Conservation (phyloP, 2,329 filamentous ascomycete species). For the Aspergillus sp. region DNA sequence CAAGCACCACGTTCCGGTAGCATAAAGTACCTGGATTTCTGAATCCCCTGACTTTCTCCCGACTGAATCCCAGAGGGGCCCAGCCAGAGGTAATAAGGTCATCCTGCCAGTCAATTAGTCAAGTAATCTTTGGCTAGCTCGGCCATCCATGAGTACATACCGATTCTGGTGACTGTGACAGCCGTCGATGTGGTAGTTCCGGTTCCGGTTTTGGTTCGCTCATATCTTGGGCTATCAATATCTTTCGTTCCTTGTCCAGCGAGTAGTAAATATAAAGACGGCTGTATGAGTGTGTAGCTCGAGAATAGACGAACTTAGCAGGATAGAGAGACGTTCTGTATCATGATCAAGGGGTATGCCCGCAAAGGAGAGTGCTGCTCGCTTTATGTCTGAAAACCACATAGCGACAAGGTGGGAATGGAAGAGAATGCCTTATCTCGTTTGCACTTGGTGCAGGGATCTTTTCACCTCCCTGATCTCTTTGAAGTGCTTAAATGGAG, state of each 20-base stretch:
- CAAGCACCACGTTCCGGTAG: conserved; percentile 31
- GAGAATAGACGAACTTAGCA: not conserved
- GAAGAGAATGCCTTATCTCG: not conserved
- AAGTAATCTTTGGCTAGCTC: not conserved
- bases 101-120: not conserved
- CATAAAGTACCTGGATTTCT: conserved; percentile 17
- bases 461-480: not conserved
- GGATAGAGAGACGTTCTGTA: not conserved
- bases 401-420: not conserved
- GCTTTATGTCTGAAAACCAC: not conserved
- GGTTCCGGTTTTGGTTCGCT: not conserved
- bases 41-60: conserved; percentile 11
- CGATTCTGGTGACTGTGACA: no score
- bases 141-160: not conserved
- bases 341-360: not conserved
- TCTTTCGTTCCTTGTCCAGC: not conserved
- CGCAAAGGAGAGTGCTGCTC: not conserved
- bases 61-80: not conserved
- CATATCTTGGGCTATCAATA: not conserved
- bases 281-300: not conserved
- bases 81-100: not conserved
- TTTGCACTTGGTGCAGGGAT: not conserved
- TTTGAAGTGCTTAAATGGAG: not conserved
- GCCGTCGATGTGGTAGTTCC: not conserved
- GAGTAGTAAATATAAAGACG: no score